Base-by-base conservation (phyloP, 306 rosid genomes). In the Rosa multiflora region DNA sequence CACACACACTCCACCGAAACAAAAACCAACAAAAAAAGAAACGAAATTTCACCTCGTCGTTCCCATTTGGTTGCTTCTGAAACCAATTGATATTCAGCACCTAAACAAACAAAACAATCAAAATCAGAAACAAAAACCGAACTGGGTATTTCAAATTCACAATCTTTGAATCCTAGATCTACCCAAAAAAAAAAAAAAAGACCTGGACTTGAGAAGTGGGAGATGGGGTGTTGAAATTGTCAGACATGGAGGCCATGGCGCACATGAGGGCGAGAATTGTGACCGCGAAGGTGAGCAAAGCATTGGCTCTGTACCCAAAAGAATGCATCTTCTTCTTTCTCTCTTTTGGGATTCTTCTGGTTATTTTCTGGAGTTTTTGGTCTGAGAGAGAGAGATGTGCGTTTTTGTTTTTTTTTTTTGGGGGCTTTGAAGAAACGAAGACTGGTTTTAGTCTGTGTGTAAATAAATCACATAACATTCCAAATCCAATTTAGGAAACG, bases 31-130 rank as follows among this genome's bases (percentile, higher is more conserved):
- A 44, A 29, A 42, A 47, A 21, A 72, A 40, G 47, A 18, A 12
- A 56, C 2, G 43, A 66, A 20, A 78, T 53, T 51, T 78, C 35
- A 95, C 99, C 94, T 95, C 99, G 69, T 93, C 98, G 58, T 95
- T 89, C 80, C 97, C 97, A 75, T 87, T 85, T 15, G 93, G 93
- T 86, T 95, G 99, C 90, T 91, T 91, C 88, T 88, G 96, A 71
- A 93, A 93, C 99, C 97, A 89, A 78, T 91, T 90, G 67, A 91
- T 87, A 51, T 89, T 90, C 90, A 89, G 73, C 1, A 93, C 98
- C 99, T 91, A 51, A 72, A 78, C 23, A 71, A 12, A 68, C 70
- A 55, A 51, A 4, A 64, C 14, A 63, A 26, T 35, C 2, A 63
- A 10, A 67, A 74, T 43, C 10, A 64, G 14, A 29, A 47, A 3